These are phyloP conservation scores for Brassica napus DNA, from an alignment of 345 rosid species.

Conservation along the genomic window DNA sequence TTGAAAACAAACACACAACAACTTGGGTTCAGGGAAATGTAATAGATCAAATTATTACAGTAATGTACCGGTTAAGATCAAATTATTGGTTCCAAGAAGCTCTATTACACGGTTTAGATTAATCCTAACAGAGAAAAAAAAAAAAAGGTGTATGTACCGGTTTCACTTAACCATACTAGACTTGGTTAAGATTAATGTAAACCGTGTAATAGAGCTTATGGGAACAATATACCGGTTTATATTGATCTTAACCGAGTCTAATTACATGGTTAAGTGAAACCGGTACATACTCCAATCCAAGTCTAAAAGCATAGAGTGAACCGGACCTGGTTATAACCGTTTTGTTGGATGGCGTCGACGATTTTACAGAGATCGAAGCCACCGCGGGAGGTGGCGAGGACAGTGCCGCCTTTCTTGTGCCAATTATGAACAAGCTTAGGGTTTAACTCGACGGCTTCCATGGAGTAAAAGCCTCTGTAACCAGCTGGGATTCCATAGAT, in stretches of 20 bases:
- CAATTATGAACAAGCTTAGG: constrained; percentile 67
- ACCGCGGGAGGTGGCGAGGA: constrained; percentile 79
- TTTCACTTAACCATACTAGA: background rate
- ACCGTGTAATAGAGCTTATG: background rate
- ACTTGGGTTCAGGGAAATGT: background rate
- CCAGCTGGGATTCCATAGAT: constrained; percentile 82
- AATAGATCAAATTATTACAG: background rate
- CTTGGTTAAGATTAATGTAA: background rate
- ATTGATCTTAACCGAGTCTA: background rate
- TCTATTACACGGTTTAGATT: too few species aligned
- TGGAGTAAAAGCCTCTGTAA: constrained; percentile 80
- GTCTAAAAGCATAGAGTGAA: background rate
- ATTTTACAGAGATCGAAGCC: constrained; percentile 71
- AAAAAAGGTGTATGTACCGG: background rate
- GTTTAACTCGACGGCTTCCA: constrained; percentile 49
- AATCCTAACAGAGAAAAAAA: too few species aligned
- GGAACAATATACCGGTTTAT: background rate
- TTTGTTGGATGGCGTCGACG: constrained; percentile 64
- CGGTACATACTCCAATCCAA: background rate
- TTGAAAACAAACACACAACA: background rate
- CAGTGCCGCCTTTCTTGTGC: constrained; percentile 88
- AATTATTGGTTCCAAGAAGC: too few species aligned
- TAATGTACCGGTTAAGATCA: background rate
- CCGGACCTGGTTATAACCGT: constrained; percentile 66
- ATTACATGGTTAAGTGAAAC: background rate